Base-by-base conservation (phyloP, 164 flowering plant genomes). In the Cinnamomum micranthum region DNA sequence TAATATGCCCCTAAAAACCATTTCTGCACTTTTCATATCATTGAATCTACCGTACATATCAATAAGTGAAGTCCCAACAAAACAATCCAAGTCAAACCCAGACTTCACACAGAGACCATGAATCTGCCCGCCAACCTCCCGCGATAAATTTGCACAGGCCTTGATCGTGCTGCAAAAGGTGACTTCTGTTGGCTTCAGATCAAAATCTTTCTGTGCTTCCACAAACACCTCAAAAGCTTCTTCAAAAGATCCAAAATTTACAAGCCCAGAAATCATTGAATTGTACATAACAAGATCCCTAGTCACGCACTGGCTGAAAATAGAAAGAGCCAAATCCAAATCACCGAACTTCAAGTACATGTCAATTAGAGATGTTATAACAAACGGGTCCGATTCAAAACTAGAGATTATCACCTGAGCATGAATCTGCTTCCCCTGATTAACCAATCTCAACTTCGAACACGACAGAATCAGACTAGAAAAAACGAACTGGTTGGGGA, bases 21-120 rank as follows among this genome's bases (percentile, higher is more conserved):
- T 85, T 80, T 94, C 73, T 0, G 95, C 92, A 74, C 79, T 82
- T 31, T 60, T 6, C 47, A 90, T 81, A 6, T 77, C 88, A 69
- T 93, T 88, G 58, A 90, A 89, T 67, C 92, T 93, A 0, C 88
- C 89, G 77, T 95, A 95, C 98, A 95, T 92, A 82, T 93, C 97
- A 11, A 92, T 89, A 71, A 92, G 41, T 2, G 98, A 86, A 76
- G 95, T 93, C 68, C 90, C 94, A 52, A 93, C 97, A 73, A 86
- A 91, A 79, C 92, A 88, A 82, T 93, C 90, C 14, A 6, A 23
- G 31, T 80, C 86, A 79, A 65, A 89, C 74, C 97, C 98, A 69
- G 81, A 81, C 77, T 88, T 91, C 76, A 89, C 25, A 58, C 77
- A 85, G 20, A 90, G 76, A 9, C 85, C 81, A 82, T 93, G 97